phyloP scores from a whole-genome alignment of 805 yeast genomes.

The Pichia exigua region DNA sequence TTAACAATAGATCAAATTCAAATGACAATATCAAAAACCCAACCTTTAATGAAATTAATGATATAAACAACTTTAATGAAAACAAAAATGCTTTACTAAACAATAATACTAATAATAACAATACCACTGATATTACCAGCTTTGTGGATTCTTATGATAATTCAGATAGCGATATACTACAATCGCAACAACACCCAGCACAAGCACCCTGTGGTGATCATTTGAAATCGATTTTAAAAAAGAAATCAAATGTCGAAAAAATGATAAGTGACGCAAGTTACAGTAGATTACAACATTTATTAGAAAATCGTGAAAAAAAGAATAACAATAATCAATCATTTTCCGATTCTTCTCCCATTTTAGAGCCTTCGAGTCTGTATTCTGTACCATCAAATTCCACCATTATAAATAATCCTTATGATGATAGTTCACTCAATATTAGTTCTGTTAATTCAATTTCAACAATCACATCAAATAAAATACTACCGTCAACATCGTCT shows the following conservation, averaged over 20 bases:
- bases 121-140: constrained; percentile 6
- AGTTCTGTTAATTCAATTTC: neutral
- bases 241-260: constrained; percentile 75
- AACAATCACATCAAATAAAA: neutral
- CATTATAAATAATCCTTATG: neutral
- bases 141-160: neutral
- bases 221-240: constrained; percentile 81
- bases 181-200: neutral
- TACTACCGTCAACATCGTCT: neutral
- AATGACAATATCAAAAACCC: neutral
- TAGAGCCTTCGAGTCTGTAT: constrained; percentile 19
- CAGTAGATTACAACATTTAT: constrained; percentile 23
- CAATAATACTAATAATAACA: constrained; percentile 2
- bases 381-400: neutral
- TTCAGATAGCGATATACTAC: neutral
- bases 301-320: constrained; percentile 24
- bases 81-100: neutral
- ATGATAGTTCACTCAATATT: neutral
- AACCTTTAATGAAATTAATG: neutral
- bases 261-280: constrained; percentile 55
- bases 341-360: constrained; percentile 20
- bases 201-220: constrained; percentile 17
- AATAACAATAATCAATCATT: constrained; percentile 11
- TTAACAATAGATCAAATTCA: neutral
- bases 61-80: neutral